These are phyloP conservation scores for Pezicula radicicola DNA, from an alignment of 2,329 filamentous ascomycete genomes.

Conservation along the genomic window DNA sequence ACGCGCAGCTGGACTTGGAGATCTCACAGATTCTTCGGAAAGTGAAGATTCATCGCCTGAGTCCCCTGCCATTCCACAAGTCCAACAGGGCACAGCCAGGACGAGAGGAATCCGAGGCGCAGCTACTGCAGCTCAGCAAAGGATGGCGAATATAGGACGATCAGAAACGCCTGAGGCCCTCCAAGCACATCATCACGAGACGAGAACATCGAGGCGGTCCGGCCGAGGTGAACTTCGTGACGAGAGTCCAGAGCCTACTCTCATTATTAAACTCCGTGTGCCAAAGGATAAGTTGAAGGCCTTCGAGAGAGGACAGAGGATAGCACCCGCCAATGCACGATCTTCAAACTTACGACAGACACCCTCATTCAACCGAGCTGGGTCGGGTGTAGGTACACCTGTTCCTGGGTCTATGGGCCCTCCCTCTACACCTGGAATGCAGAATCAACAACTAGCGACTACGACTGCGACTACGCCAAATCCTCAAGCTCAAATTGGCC, in stretches of 20 bases:
- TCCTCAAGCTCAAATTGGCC: slow-evolving; percentile 57
- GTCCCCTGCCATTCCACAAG: slow-evolving; percentile 74
- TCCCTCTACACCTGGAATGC: slow-evolving; percentile 34
- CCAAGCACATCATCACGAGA: slow-evolving; percentile 67
- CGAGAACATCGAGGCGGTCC: slow-evolving; percentile 60
- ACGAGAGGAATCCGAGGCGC: slow-evolving; percentile 88
- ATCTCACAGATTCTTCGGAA: slow-evolving; percentile 81
- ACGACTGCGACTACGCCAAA: slow-evolving; percentile 29
- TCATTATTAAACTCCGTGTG: slow-evolving; percentile 75
- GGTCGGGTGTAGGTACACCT: slow-evolving; percentile 46
- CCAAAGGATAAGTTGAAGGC: slow-evolving; percentile 68
- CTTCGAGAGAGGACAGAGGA: slow-evolving; percentile 53
- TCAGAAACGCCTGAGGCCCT: slow-evolving; percentile 87
- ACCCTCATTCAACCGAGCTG: slow-evolving; percentile 40
- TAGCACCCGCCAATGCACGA: slow-evolving; percentile 28
- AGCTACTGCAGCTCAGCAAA: slow-evolving; percentile 79
- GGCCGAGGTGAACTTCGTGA: slow-evolving; percentile 65
- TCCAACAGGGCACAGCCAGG: slow-evolving; percentile 71
- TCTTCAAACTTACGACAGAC: slow-evolving; percentile 35
- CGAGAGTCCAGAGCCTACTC: slow-evolving; percentile 64
- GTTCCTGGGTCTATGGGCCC: slow-evolving; percentile 53
- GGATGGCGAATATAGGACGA: slow-evolving; percentile 77
- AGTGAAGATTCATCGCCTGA: slow-evolving; percentile 85
- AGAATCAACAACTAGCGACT: slow-evolving; percentile 24
- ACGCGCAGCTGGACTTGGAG: slow-evolving; percentile 53